Evolutionary conservation across 352 stramenopile genomes (phyloP), one percentile per base, ranked within the genome.

Genomic region (Globisporangium sylvaticum): DNA sequence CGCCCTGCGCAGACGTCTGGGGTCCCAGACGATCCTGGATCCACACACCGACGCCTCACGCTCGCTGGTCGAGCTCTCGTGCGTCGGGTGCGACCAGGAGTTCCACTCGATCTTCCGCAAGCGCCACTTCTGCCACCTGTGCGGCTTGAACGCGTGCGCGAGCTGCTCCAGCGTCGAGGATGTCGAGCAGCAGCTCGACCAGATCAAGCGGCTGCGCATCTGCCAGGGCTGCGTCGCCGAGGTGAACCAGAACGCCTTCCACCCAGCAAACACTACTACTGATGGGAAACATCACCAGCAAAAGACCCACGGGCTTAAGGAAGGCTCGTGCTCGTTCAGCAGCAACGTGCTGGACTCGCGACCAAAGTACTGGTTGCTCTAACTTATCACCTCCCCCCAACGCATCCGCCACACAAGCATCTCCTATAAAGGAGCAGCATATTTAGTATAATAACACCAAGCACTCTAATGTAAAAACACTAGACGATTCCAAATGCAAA

Each of bases 71-170:
- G 65, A 56, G 46, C 37, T 69, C 20, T 65, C 65, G 32, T 69
- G 65, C 57, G 65, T 60, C 22, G 58, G 57, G 20, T 69, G 65
- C 65, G 52, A 54, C 27, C 29, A 59, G 14, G 65, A 69, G 18
- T 69, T 69, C 57, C 65, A 69, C 34, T 31, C 25, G 32, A 15
- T 69, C 34, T 69, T 65, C 57, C 65, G 65, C 1, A 69, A 64
- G 39, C 50, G 57, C 32, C 65, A 65, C 25, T 69, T 69, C 50
- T 69, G 65, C 48, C 62, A 54, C 9, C 22, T 69, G 37, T 69
- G 65, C 34, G 65, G 65, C 3, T 15, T 50, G 7, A 57, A 69
- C 58, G 58, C 65, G 34, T 69, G 65, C n/a, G 57, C 24, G 52
- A 65, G 39, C 25, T 69, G 65, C 57, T 69, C 65, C 44, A 59